Conservation (phyloP, 768 basidiomycete genomes). For the Mycena leptocephala region DNA sequence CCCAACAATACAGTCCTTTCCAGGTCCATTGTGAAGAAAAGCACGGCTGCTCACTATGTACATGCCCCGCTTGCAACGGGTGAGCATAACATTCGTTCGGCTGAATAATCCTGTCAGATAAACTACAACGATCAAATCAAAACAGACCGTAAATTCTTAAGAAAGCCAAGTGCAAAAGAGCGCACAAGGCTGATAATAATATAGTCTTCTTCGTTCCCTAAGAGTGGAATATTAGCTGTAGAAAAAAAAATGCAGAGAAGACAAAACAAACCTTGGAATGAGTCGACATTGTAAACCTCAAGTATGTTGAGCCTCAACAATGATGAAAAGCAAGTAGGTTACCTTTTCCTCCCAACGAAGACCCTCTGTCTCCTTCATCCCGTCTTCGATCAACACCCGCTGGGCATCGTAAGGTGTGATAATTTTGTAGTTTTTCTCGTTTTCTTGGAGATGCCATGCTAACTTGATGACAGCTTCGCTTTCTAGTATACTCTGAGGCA, state of each 20-base stretch:
- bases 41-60: constrained; percentile 76
- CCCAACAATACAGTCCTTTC: constrained; percentile 64
- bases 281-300: constrained; percentile 34
- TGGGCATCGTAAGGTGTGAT: constrained; percentile 91
- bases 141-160: constrained; percentile 64
- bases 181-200: constrained; percentile 85
- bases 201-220: constrained; percentile 89
- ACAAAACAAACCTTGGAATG: constrained; percentile 30
- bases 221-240: background rate
- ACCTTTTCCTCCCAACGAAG: constrained; percentile 84
- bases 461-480: constrained; percentile 69
- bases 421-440: constrained; percentile 69
- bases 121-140: background rate
- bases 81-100: constrained; percentile 92
- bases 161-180: constrained; percentile 73
- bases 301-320: constrained; percentile 8
- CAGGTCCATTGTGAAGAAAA: constrained; percentile 72
- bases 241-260: constrained; percentile 3
- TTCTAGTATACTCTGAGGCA: constrained; percentile 74
- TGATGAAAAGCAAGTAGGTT: constrained; percentile 26
- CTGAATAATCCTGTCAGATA: constrained; percentile 10
- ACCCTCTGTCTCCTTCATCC: constrained; percentile 62
- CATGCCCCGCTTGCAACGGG: constrained; percentile 86
- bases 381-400: constrained; percentile 69
- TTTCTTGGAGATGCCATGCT: constrained; percentile 69